Evolutionary conservation across 2,329 filamentous ascomycete species (phyloP), one percentile per base, ranked within the genome.

Genomic region (Hymenoscyphus fraxineus): DNA sequence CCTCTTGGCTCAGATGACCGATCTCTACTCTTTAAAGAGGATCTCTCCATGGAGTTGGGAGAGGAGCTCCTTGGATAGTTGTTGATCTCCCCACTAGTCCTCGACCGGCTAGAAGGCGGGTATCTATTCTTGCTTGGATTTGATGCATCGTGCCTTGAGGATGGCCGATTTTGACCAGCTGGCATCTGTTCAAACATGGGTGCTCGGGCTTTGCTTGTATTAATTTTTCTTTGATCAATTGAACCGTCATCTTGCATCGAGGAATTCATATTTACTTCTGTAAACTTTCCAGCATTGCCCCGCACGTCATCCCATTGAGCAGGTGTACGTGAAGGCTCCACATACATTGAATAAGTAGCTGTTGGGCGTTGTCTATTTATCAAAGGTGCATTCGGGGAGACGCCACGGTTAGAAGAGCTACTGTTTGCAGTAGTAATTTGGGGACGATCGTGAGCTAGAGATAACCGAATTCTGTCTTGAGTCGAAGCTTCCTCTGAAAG

Each of bases 401-500:
- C 27, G 9, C 3, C 44, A 10, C 44, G n/a, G 44, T 12, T 51
- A 51, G 44, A 51, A 10, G 44, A 27, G 7, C 44, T n/a, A 41
- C 9, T 32, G 32, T 40, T 19, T n/a, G 12, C 41, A 35, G 13
- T 12, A 15, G 41, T 10, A 19, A 39, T 10, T 32, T 27, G 32
- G 3, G 59, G 40, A 2, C 59, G 59, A 22, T 60, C 40, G 38
- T 60, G 27, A 55, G 63, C 55, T 15, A 44, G 31, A 56, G 39
- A 54, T 35, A 66, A 56, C 44, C 63, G 64, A 47, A 67, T 64
- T 16, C 47, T 65, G 7, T 71, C 65, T 59, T 71, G 70, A 9
- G 65, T 55, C 35, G 63, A 56, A n/a, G 62, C 65, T 51, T 72
- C 70, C 57, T 70, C 66, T 6, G 67, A 70, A 35, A 71, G 66